Conservation (phyloP, 2,329 filamentous ascomycete species). For the Pseudogymnoascus sp. region DNA sequence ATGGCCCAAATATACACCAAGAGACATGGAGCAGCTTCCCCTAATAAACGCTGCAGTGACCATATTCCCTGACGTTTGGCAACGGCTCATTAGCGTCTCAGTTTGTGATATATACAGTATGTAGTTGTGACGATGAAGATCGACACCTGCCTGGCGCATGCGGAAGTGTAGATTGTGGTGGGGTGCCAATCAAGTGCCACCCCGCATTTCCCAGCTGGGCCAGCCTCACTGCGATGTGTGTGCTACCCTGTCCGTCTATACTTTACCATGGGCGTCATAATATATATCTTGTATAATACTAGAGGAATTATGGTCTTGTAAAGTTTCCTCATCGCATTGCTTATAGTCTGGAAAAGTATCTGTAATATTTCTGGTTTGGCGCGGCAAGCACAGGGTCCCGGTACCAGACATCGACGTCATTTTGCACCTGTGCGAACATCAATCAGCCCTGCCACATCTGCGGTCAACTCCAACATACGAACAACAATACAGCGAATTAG, state of each 20-base stretch:
- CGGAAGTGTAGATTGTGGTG: slow-evolving; percentile 4
- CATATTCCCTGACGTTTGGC: background rate
- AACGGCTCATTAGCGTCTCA: background rate
- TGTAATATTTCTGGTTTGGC: slow-evolving; percentile 5
- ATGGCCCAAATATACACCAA: background rate
- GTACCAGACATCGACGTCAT: slow-evolving; percentile 7
- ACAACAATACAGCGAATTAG: slow-evolving; percentile 1
- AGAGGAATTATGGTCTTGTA: background rate
- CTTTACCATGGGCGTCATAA: slow-evolving; percentile 1
- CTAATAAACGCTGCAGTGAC: background rate
- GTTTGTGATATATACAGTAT: background rate
- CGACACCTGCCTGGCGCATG: slow-evolving; percentile 5
- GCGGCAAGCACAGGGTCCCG: slow-evolving; percentile 7
- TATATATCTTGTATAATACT: background rate
- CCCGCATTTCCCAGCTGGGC: background rate
- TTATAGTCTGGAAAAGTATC: background rate
- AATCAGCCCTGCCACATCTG: slow-evolving; percentile 1
- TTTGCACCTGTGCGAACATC: slow-evolving; percentile 6
- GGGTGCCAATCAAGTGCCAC: slow-evolving; percentile 4
- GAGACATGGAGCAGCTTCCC: background rate
- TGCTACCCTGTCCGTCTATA: slow-evolving; percentile 3
- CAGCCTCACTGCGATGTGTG: background rate
- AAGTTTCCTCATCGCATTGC: background rate
- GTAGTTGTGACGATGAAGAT: slow-evolving; percentile 4
- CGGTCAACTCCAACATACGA: slow-evolving; percentile 1